Evolutionary conservation across 768 basidiomycete species (phyloP), one percentile per base, ranked within the genome.

Genomic region (Lentinula boryana): DNA sequence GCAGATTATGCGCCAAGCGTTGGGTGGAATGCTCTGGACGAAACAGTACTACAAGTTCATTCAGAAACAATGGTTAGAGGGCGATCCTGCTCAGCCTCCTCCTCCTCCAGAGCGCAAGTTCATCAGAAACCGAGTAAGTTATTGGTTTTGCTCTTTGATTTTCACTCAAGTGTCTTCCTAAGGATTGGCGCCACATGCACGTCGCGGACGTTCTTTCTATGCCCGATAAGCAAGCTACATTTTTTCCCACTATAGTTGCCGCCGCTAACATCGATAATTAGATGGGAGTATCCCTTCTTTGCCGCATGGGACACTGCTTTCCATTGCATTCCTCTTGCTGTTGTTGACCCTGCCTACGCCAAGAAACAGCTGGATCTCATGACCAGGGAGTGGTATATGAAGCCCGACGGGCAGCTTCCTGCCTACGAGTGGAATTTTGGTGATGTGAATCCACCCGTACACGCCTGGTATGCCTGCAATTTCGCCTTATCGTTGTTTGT

Each of bases 351-450:
- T 1, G 79, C 86, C 0, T 98, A 97, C 68, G 95, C 97, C 23
- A 99, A 99, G 79, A 95, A 96, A 71, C 97, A 99, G 71, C 83
- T 99, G 38, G 96, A 98, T 72, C 71, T 98, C 62, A 81, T 99
- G 68, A 98, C 96, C 2, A 82, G 97, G 60, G 97, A 99, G 75
- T 99, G 97, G 97, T 99, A 98, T 75, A 92, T 93, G 91, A 97
- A 97, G 71, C 97, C 97, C 1, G 96, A 98, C 71, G 97, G 97
- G 38, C 95, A 97, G 68, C 90, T 99, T 61, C 97, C 97, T 3
- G 97, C 97, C 0, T 99, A 98, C 72, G 97, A 99, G 72, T 99
- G 97, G 97, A 98, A 99, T 71, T 98, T 97, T 68, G 84, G 88
- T 54, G 97, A 99, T 70, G 97, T 98, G 64, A 98, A 99, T 71